Evolutionary conservation across 108 stramenopile species (phyloP), one percentile per base, ranked within the genome.

Genomic region (Cyclotella atomus): DNA sequence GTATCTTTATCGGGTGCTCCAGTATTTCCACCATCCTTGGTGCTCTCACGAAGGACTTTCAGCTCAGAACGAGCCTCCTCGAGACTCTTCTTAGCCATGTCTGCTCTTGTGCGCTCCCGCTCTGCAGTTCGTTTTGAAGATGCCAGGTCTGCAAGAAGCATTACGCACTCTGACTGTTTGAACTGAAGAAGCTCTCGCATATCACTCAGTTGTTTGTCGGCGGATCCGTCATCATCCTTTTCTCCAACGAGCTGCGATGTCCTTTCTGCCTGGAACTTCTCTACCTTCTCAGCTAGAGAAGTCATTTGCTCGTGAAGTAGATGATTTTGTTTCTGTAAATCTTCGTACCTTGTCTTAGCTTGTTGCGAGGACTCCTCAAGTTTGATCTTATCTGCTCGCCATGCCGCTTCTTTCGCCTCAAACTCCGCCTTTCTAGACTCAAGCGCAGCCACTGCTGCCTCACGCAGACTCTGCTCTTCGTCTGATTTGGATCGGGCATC

Each of bases 51-150:
- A 1, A 86, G 63, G 0, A 81, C 50, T 66, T 89, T 71, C 2
- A 96, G 79, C 62, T 96, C 95, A 21, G 88, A 82, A 29, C 92
- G 66, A 9, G 89, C 88, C 35, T 96, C 89, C 28, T 96, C 93
- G 2, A 94, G 73, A 70, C 84, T 88, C 24, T 88, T 73, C 71
- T 87, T 88, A n/a, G 85, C 81, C 35, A 93, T 76, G 15, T 79
- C 83, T n/a, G 82, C 76, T 33, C 85, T 68, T 34, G 91, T 83
- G 20, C 88, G 78, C 74, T 96, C 95, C 17, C 93, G 77, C 65
- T 94, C 95, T 8, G 82, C 63, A 17, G 84, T 68, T 12, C 91
- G 88, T 36, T 85, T 84, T 32, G 85, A 81, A 19, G 91, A 82
- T 59, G 94, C 91, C 4, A 96, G 67, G 61, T 94, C 85, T 9